Evolutionary conservation across 1,284 basidiomycete genomes (phyloP).

Genomic region (Marasmius sp.): DNA sequence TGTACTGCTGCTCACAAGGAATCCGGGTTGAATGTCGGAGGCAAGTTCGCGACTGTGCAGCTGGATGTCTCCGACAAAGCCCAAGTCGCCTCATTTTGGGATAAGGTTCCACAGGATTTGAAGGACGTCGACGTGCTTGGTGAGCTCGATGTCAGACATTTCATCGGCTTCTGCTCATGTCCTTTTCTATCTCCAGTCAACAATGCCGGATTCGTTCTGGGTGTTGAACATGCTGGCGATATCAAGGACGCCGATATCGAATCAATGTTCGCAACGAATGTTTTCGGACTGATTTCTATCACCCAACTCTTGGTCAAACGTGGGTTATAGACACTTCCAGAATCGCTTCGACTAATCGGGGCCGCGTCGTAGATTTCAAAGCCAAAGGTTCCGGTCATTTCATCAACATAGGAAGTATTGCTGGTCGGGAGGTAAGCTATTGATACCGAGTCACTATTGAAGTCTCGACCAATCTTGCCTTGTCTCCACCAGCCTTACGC

Average conservation of each 20-base stretch:
- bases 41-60: conserved; percentile 64
- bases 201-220: conserved; percentile 86
- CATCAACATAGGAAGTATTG: conserved; percentile 95
- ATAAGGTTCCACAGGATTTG: conserved; percentile 67
- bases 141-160: conserved; percentile 29
- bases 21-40: conserved; percentile 70
- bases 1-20: conserved; percentile 72
- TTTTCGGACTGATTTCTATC: conserved; percentile 83
- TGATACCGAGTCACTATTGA: not conserved
- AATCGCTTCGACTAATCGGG: not conserved
- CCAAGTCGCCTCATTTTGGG: conserved; percentile 66
- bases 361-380: conserved; percentile 74
- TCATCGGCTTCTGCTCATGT: not conserved
- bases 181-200: conserved; percentile 56
- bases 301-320: conserved; percentile 80
- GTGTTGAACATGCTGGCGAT: conserved; percentile 80
- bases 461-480: not conserved
- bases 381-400: conserved; percentile 85
- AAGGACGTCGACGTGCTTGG: conserved; percentile 75
- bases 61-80: conserved; percentile 76
- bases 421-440: conserved; percentile 67
- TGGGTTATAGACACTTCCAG: conserved; percentile 24
- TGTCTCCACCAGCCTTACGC: conserved; percentile 58
- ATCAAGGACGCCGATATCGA: conserved; percentile 78
- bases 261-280: conserved; percentile 92